phyloP scores from a whole-genome alignment of 2,329 filamentous ascomycete genomes.

The Alternaria metachromatica region DNA sequence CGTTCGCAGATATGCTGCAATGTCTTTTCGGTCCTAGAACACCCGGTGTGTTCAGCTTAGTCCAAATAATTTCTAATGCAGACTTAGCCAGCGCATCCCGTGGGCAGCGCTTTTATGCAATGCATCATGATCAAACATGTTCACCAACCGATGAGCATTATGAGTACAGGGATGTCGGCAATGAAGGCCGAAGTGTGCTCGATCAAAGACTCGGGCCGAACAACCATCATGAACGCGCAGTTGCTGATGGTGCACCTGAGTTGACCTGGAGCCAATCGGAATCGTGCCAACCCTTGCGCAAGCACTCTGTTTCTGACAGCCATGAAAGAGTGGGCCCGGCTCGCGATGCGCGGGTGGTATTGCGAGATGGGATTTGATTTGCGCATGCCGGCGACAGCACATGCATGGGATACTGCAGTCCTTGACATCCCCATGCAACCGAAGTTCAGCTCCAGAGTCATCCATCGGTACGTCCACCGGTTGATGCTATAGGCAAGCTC shows the following conservation, averaged over 20 bases:
- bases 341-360: neutral
- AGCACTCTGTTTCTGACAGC: neutral
- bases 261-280: neutral
- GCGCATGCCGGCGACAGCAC: slow-evolving; percentile 3
- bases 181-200: neutral
- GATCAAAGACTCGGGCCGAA: neutral
- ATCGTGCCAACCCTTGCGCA: neutral
- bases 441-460: neutral
- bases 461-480: neutral
- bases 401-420: neutral
- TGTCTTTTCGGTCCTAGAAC: neutral
- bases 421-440: neutral
- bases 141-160: neutral
- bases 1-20: neutral
- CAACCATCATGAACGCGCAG: neutral
- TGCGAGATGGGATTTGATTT: slow-evolving; percentile 1
- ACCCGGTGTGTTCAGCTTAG: neutral
- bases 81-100: neutral
- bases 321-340: slow-evolving; percentile 1
- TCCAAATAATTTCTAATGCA: neutral
- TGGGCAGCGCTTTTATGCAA: neutral
- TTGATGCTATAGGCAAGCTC: neutral
- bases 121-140: neutral
- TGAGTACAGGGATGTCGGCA: neutral
- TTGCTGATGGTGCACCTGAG: neutral